These are phyloP conservation scores for Spatholobus suberectus DNA, from an alignment of 306 rosid species.

Conservation along the genomic window DNA sequence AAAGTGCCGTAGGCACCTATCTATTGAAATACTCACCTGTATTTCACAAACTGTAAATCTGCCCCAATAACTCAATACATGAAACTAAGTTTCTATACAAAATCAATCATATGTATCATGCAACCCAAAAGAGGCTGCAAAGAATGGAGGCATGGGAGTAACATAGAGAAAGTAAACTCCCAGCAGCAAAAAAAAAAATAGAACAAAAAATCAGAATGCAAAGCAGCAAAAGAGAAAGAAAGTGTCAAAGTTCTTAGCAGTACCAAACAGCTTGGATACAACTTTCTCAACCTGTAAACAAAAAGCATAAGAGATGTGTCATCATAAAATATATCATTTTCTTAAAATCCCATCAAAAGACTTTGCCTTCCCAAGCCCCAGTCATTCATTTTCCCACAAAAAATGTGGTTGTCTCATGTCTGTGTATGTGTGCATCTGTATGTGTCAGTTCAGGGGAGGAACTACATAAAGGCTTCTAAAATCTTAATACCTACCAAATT, in stretches of 20 bases:
- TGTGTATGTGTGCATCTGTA: not conserved
- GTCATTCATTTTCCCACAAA: not conserved
- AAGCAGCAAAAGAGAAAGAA: constrained; percentile 27
- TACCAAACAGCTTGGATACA: constrained; percentile 5
- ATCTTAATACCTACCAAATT: not conserved
- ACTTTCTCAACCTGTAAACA: constrained; percentile 54
- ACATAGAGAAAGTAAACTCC: constrained; percentile 29
- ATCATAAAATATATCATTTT: not conserved
- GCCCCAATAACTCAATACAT: constrained; percentile 21
- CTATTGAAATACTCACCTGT: not conserved
- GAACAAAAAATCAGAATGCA: constrained; percentile 35
- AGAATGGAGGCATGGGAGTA: constrained; percentile 53
- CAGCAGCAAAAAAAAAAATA: constrained; percentile 12
- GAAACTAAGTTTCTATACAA: constrained; percentile 45
- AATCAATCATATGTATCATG: constrained; percentile 25
- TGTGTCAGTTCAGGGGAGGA: not conserved
- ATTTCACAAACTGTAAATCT: constrained; percentile 8
- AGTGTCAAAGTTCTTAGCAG: constrained; percentile 20
- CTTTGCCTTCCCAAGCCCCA: not conserved
- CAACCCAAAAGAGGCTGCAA: constrained; percentile 52
- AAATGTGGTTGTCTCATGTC: not conserved
- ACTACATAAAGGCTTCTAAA: not conserved
- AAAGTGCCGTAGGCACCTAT: not conserved
- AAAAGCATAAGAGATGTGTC: not conserved
- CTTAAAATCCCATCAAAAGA: not conserved